A percentile compares a stretch with the other conserved stretches of the same genome.
phyloP scores from a whole-genome alignment of 1,284 basidiomycete species.

The Apiotrichum sp. region DNA sequence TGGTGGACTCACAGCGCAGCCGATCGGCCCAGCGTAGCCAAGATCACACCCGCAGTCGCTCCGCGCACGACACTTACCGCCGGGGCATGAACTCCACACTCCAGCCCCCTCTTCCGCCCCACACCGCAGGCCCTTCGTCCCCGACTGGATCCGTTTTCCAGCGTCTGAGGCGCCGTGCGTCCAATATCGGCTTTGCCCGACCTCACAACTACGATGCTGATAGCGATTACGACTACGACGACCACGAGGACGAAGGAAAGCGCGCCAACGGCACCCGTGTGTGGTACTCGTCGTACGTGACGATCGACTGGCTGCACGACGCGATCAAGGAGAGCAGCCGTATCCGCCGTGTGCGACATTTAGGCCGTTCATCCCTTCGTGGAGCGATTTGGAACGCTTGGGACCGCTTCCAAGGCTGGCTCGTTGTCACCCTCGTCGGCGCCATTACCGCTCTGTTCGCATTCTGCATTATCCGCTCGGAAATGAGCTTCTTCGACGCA shows the following conservation, averaged over 20 bases:
- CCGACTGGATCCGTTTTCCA: conserved; percentile 28
- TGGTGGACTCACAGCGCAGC: not conserved
- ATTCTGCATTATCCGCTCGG: conserved; percentile 76
- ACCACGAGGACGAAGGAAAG: conserved; percentile 49
- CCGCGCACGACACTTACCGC: conserved; percentile 3
- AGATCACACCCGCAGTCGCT: not conserved
- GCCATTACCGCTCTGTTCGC: conserved; percentile 75
- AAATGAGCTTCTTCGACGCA: conserved; percentile 87
- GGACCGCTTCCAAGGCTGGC: conserved; percentile 83
- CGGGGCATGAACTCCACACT: conserved; percentile 7
- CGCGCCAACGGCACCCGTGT: conserved; percentile 79
- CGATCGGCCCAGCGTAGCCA: no score
- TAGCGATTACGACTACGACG: conserved; percentile 25
- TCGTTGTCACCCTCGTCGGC: conserved; percentile 70
- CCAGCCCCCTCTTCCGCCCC: not conserved
- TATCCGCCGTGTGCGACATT: conserved; percentile 61
- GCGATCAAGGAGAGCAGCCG: conserved; percentile 83
- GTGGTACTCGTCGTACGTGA: conserved; percentile 67
- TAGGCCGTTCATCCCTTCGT: conserved; percentile 59
- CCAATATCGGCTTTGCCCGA: conserved; percentile 29
- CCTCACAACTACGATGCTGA: conserved; percentile 26
- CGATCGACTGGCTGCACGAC: conserved; percentile 80
- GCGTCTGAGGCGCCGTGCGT: conserved; percentile 30
- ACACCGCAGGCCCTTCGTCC: conserved; percentile 2
- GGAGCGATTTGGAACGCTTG: conserved; percentile 63